Conservation (phyloP, 768 basidiomycete species). For the Boletus insuetus region DNA sequence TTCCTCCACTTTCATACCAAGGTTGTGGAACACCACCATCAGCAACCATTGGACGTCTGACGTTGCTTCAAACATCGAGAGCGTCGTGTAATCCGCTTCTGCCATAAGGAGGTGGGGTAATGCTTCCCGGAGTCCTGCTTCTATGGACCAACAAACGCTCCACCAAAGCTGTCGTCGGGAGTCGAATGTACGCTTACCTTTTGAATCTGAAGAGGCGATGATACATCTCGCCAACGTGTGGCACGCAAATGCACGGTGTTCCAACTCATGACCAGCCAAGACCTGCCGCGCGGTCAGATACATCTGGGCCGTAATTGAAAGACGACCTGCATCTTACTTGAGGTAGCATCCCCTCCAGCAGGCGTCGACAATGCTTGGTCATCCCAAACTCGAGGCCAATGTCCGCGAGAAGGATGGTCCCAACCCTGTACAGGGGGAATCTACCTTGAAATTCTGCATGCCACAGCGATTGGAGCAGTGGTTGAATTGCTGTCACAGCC, state of each 20-base stretch:
- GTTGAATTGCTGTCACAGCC: constrained; percentile 58
- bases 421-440: constrained; percentile 63
- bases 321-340: constrained; percentile 48
- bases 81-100: constrained; percentile 58
- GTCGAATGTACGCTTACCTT: constrained; percentile 35
- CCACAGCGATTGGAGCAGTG: constrained; percentile 72
- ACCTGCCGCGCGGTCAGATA: constrained; percentile 41
- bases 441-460: constrained; percentile 76
- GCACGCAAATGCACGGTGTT: constrained; percentile 73
- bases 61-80: constrained; percentile 58
- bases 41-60: constrained; percentile 72
- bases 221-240: constrained; percentile 74
- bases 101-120: constrained; percentile 59
- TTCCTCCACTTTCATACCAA: constrained; percentile 53
- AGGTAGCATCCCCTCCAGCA: constrained; percentile 79
- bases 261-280: constrained; percentile 67
- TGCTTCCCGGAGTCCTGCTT: constrained; percentile 49
- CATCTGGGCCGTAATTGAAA: not conserved
- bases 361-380: constrained; percentile 57
- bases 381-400: constrained; percentile 75
- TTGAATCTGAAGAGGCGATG: constrained; percentile 52
- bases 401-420: constrained; percentile 73
- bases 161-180: constrained; percentile 13
- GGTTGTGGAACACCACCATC: constrained; percentile 69
- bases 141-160: constrained; percentile 8